Conservation (phyloP, 2,329 filamentous ascomycete species). For the Ascochyta koolunga region DNA sequence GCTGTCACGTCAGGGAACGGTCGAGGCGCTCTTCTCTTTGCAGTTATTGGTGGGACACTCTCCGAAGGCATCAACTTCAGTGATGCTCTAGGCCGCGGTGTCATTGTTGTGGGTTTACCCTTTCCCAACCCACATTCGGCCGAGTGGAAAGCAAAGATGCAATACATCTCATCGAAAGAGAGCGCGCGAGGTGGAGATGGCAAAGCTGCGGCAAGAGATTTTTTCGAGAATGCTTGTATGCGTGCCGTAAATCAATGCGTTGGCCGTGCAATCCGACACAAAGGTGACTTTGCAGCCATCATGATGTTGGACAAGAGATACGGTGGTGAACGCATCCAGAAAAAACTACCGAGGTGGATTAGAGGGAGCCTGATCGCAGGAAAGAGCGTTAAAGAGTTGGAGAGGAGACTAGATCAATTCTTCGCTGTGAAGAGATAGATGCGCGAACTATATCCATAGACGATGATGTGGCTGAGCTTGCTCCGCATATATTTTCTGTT, state of each 20-base stretch:
- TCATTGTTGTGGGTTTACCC: slow-evolving; percentile 89
- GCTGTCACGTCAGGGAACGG: slow-evolving; percentile 61
- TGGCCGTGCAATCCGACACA: slow-evolving; percentile 87
- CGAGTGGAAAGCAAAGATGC: slow-evolving; percentile 91
- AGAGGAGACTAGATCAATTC: slow-evolving; percentile 42
- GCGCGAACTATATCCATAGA: too few relatives aligned
- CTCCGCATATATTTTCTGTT: too few relatives aligned
- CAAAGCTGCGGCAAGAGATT: slow-evolving; percentile 68
- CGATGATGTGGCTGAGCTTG: too few relatives aligned
- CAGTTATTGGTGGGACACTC: slow-evolving; percentile 91
- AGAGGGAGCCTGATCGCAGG: slow-evolving; percentile 63
- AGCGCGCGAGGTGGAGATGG: slow-evolving; percentile 47
- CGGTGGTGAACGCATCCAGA: slow-evolving; percentile 71
- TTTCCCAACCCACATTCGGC: slow-evolving; percentile 89
- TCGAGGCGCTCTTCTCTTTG: slow-evolving; percentile 79
- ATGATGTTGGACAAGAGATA: slow-evolving; percentile 84
- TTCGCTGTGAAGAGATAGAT: slow-evolving; percentile 40
- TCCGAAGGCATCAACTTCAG: slow-evolving; percentile 99
- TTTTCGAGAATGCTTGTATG: slow-evolving; percentile 96
- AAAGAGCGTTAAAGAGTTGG: slow-evolving; percentile 54
- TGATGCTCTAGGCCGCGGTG: slow-evolving; percentile 84
- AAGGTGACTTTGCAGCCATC: slow-evolving; percentile 87
- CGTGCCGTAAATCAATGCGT: slow-evolving; percentile 96
- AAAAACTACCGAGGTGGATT: slow-evolving; percentile 91
- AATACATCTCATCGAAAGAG: slow-evolving; percentile 76